Base-by-base conservation (phyloP, 1,284 basidiomycete species). In the Anthracocystis panici-leucophaei region DNA sequence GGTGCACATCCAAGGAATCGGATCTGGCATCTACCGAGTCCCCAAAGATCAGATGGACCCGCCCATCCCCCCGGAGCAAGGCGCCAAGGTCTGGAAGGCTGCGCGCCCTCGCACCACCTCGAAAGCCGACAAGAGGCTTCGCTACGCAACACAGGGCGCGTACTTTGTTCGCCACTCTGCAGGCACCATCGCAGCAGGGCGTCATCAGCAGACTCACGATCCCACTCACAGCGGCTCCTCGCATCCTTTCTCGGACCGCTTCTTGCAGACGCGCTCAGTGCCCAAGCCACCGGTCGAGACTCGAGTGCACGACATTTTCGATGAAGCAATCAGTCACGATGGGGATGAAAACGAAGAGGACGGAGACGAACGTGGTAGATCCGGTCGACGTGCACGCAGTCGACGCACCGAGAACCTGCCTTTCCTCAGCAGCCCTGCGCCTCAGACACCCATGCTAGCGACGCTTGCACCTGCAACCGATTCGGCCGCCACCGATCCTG, bases 1-100 rank as follows among this genome's bases (percentile, higher is more conserved):
- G 1, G 89, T 91, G 3, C 54, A 44, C 8, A 57, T 76, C 41
- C 44, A 64, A 44, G 74, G 74, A 20, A 40, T 76, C 7, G 74
- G 69, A 7, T 41, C 62, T 18, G 74, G 74, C 42, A 76, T 76
- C 53, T 65, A 76, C 41, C 38, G 73, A 11, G 46, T 65, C 8
- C 53, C 60, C 33, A 67, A 65, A 40, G 65, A 63, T 27, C 59
- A 68, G 44, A 74, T 68, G 61, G 54, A 65, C 2, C 65, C 71
- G 0, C 62, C 65, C 3, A 49, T 55, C 0, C 65, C 61, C 12
- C 35, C 64, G 11, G 70, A 73, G 40, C 65, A 67, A 20, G 60
- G 58, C 11, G 65, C 52, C 49, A 72, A 66, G 46, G 46, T 65
- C 18, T 73, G 65, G 60, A 63, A 71, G 42, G 60, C 67, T n/a